A percentile compares a stretch with the other conserved stretches of the same genome.
phyloP scores from a whole-genome alignment of 179 eudicot genomes.

The Kewa caespitosa region DNA sequence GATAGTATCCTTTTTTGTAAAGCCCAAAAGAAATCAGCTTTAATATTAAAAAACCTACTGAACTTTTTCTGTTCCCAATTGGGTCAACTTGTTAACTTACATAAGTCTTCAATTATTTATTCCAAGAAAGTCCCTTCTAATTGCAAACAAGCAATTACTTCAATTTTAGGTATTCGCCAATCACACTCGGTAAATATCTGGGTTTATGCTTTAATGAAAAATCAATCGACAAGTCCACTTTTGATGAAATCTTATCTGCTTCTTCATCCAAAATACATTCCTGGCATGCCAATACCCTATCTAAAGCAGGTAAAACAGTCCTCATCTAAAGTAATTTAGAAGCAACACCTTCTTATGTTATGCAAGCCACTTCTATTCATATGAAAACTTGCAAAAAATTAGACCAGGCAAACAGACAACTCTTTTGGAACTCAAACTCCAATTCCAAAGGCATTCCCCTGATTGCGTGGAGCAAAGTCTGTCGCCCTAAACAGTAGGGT shows the following conservation, averaged over 20 bases:
- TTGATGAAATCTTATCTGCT: background rate
- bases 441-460: background rate
- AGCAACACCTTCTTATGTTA: background rate
- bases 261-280: background rate
- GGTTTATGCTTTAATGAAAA: background rate
- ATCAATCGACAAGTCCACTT: background rate
- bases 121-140: background rate
- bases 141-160: background rate
- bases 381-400: too few species aligned
- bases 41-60: background rate
- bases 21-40: too few species aligned
- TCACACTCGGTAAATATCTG: background rate
- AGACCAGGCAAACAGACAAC: background rate
- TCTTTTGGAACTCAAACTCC: background rate
- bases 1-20: background rate
- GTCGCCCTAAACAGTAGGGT: too few species aligned
- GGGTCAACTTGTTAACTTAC: background rate
- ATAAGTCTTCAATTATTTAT: background rate
- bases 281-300: background rate
- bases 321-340: background rate
- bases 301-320: background rate
- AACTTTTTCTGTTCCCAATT: background rate
- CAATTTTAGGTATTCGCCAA: background rate
- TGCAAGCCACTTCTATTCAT: background rate
- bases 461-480: background rate